A percentile compares a stretch with the other conserved stretches of the same genome.
Conservation (phyloP, 768 basidiomycete genomes). For the Cyclocybe aegerita region DNA sequence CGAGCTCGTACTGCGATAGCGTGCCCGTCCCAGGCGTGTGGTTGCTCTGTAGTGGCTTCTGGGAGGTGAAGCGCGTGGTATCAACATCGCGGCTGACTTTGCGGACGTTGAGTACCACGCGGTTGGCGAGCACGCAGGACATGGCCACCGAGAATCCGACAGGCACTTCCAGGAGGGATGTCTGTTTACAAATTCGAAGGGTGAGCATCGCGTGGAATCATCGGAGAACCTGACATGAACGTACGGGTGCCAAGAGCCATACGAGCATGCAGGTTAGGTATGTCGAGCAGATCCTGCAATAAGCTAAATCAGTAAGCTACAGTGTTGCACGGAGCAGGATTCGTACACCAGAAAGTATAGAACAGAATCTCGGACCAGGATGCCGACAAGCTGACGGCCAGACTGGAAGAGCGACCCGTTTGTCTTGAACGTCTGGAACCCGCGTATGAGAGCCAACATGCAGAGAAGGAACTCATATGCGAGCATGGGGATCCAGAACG, state of each 20-base stretch:
- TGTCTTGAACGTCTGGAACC: slow-evolving; percentile 41
- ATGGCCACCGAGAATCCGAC: slow-evolving; percentile 59
- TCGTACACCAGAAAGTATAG: slow-evolving; percentile 58
- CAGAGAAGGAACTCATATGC: slow-evolving; percentile 54
- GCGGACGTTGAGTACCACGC: slow-evolving; percentile 57
- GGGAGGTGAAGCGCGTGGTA: not conserved
- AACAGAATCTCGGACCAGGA: slow-evolving; percentile 57
- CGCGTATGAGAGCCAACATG: slow-evolving; percentile 46
- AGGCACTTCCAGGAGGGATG: slow-evolving; percentile 46
- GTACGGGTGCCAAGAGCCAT: slow-evolving; percentile 35
- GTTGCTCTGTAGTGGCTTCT: not conserved
- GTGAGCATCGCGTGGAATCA: not conserved
- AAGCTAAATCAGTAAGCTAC: not conserved
- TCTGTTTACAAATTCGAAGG: slow-evolving; percentile 18
- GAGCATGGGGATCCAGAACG: slow-evolving; percentile 63
- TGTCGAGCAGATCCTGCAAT: slow-evolving; percentile 49
- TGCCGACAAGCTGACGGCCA: slow-evolving; percentile 43
- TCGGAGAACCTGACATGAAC: slow-evolving; percentile 12
- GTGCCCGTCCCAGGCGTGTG: too few species aligned
- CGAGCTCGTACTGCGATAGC: too few species aligned
- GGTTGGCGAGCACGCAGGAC: slow-evolving; percentile 57
- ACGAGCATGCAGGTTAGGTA: slow-evolving; percentile 51
- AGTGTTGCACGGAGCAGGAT: not conserved
- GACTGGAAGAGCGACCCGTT: slow-evolving; percentile 36
- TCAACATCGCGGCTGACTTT: slow-evolving; percentile 31